These are phyloP conservation scores for Exsudoporus floridanus DNA, from an alignment of 1,284 basidiomycete genomes.

Conservation along the genomic window DNA sequence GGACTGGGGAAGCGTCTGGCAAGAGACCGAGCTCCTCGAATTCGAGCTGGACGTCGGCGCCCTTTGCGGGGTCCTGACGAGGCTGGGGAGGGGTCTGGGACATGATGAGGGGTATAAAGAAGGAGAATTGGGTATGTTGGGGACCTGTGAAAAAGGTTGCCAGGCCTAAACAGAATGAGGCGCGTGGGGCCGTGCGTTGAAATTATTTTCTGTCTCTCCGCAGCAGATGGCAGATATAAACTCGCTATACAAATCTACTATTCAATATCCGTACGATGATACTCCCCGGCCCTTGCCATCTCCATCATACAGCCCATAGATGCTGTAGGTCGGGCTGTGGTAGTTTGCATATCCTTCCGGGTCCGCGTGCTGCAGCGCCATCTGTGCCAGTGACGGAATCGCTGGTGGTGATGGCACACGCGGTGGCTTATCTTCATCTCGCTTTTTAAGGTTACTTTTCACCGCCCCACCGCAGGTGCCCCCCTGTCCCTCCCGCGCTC, in stretches of 20 bases:
- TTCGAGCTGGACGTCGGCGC: constrained; percentile 41
- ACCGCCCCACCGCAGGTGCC: constrained; percentile 3
- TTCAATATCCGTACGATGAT: constrained; percentile 32
- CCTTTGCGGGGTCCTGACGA: constrained; percentile 32
- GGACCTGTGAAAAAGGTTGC: constrained; percentile 6
- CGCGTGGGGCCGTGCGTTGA: neutral
- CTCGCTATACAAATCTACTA: constrained; percentile 31
- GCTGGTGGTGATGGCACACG: constrained; percentile 73
- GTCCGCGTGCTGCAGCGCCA: constrained; percentile 65
- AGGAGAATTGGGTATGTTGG: neutral
- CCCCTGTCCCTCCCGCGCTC: constrained; percentile 17
- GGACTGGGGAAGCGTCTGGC: constrained; percentile 41
- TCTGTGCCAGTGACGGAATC: constrained; percentile 72
- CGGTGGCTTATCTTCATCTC: constrained; percentile 62
- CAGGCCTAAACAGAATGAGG: constrained; percentile 6
- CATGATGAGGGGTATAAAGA: constrained; percentile 32
- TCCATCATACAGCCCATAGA: constrained; percentile 69
- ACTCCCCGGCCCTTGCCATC: constrained; percentile 55
- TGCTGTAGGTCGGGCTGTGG: constrained; percentile 76
- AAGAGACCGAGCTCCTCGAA: constrained; percentile 53
- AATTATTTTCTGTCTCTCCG: constrained; percentile 27
- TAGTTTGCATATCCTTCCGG: constrained; percentile 63
- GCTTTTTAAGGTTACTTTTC: constrained; percentile 30
- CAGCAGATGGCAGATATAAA: constrained; percentile 19
- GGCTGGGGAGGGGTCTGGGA: constrained; percentile 17